Evolutionary conservation across 2,329 filamentous ascomycete genomes (phyloP), one percentile per base, ranked within the genome.

Genomic region (Knoxdaviesia capensis): DNA sequence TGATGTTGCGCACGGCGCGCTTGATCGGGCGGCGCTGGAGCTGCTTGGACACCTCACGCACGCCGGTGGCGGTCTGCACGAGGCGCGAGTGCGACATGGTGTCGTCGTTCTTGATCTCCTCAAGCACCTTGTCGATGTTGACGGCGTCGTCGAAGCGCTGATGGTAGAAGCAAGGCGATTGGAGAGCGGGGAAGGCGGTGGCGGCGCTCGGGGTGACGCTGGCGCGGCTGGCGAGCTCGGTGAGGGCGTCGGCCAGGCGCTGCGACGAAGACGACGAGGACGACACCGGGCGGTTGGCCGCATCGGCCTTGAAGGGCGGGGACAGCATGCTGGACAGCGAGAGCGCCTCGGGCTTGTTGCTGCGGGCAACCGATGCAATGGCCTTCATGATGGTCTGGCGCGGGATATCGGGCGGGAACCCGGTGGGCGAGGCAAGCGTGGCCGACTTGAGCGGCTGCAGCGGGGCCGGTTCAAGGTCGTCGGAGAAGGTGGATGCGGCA

Each of bases 131-230:
- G 51, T 90, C 82, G 45, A 96, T 85, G 57, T 98, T 85, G 51
- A 98, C 85, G 6, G 87, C 84, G 56, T 94, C 86, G 52, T 94
- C 90, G 54, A 98, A 98, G 47, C 88, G 77, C 61, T 92, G 83
- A 62, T 98, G 90, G 63, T 94, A 96, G 63, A 93, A 98, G 64
- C 90, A 98, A 9, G 90, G 90, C 38, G 87, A 94, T 51, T 88
- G 80, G 42, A 96, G 64, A 7, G 80, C 69, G 7, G 78, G 71
- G 49, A 87, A 68, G 10, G 70, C 50, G 43, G 53, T 50, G 11
- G 52, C 49, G 38, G 58, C 51, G 6, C 55, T 54, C 33, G 47
- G 45, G 4, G 47, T 48, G 31, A 45, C 32, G 50, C 56, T 53
- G 57, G 54, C 54, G 57, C 52, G 55, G 48, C 55, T 58, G 45